Evolutionary conservation across 306 rosid species (phyloP), one percentile per base, ranked within the genome.

Genomic region (Pyrus pyrifolia): DNA sequence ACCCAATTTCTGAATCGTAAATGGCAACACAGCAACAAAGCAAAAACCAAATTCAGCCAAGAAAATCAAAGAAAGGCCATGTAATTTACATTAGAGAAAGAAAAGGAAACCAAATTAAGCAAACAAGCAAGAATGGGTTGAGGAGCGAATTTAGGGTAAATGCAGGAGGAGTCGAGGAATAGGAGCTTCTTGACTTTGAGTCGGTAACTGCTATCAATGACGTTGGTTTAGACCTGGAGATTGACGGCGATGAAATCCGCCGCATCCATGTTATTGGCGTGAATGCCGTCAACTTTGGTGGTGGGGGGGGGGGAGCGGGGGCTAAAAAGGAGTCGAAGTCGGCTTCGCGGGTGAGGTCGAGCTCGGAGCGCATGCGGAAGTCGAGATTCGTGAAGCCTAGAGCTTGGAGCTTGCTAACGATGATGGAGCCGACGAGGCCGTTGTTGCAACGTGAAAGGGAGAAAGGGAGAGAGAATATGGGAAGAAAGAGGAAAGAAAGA

Each of bases 121-220:
- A 44, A 42, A 11, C 46, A 44, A 44, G 13, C 46, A 44, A 44
- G 92, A 67, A 90, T 95, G 0, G 98, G 97, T 18, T 95, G 97
- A 4, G 96, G 97, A 4, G 98, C 96, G 51, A 95, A 95, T 58
- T 95, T 95, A 63, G 97, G 98, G 81, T 90, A 95, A 52, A 95
- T 90, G 76, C 96, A 92, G 38, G 97, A 95, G 49, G 97, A 95
- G 12, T 96, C 96, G 66, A 95, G 77, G 80, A 92, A 95, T 64
- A 95, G 51, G 3, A 95, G 90, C 86, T 90, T 95, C 85, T 74
- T 83, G 22, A 88, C 87, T 38, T 92, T 93, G 53, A 87, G 58
- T 52, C 87, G 92, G 73, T 86, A 80, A 12, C 93, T 78, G 14
- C 90, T 85, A 70, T 92, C 91, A 3, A 92, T 92, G 78, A 92